Percentiles rank a stretch among this genome's conserved stretches.
Conservation (phyloP, 1,139 yeast species). For the Suhomyces terraborum region DNA sequence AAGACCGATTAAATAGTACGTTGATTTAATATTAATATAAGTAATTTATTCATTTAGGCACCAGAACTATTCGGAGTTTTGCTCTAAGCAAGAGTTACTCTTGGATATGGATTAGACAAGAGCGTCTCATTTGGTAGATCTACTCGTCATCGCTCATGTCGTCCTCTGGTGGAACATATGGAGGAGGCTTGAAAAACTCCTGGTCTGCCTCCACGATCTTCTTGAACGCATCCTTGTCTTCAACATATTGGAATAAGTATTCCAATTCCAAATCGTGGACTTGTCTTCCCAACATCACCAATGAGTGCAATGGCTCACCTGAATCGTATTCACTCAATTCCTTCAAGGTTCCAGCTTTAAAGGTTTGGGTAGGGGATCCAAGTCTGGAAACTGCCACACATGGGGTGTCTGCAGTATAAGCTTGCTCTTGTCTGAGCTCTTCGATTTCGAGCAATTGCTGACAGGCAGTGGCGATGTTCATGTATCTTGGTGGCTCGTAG, state of each 20-base stretch:
- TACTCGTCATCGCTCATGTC: conserved; percentile 18
- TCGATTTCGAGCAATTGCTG: conserved; percentile 85
- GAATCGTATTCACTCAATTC: conserved; percentile 80
- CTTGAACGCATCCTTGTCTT: conserved; percentile 61
- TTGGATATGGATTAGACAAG: too few relatives aligned
- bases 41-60: conserved; percentile 2
- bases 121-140: too few relatives aligned
- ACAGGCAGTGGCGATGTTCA: conserved; percentile 90
- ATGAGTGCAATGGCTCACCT: conserved; percentile 93
- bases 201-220: conserved; percentile 67
- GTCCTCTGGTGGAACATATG: conserved; percentile 45
- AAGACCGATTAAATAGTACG: conserved; percentile 18
- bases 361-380: conserved; percentile 80
- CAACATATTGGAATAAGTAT: conserved; percentile 75
- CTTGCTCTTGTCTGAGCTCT: conserved; percentile 68
- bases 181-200: conserved; percentile 68
- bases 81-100: too few relatives aligned
- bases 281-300: conserved; percentile 87
- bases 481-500: conserved; percentile 96
- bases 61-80: too few relatives aligned
- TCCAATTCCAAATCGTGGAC: conserved; percentile 93
- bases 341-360: conserved; percentile 81
- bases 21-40: neutral
- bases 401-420: conserved; percentile 84
- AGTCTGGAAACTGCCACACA: conserved; percentile 91